Evolutionary conservation across 495 filamentous ascomycete genomes (phyloP), one percentile per base, ranked within the genome.

Genomic region (Amphirosellinia nigrospora): DNA sequence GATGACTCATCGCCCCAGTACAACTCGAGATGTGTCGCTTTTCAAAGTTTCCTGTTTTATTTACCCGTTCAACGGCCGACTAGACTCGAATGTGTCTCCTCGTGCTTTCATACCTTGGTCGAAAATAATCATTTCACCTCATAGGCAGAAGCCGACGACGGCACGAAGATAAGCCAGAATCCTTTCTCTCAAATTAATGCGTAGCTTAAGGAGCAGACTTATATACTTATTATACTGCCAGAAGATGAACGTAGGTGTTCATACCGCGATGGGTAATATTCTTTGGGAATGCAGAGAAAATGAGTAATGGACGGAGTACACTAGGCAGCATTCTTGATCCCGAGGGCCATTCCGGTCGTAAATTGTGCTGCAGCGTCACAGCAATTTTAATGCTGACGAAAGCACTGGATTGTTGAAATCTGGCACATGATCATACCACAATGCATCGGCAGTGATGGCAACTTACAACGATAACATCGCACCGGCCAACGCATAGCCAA

Each of bases 141-240:
- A 38, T 19, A 34, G 38, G 38, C 68, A 32, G 34, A 32, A 46
- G 16, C 73, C 73, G 69, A 75, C 2, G 30, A 19, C 21, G 55
- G 64, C 69, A 55, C 66, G 60, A 69, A 73, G 39, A 26, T 43
- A 71, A 73, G 66, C 64, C 64, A 45, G 65, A 67, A 64, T 65
- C 64, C 19, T 30, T 19, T 36, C 39, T 56, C 3, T 52, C 60
- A 39, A 48, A 28, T 39, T 28, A 11, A 28, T 53, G 34, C 19
- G 16, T 32, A 63, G 53, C n/a, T 53, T 28, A 34, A 4, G 38
- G 16, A 19, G 56, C 60, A 46, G 41, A 58, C 16, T 58, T 45
- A 61, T 70, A 63, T 41, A 63, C 58, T 23, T 23, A n/a, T n/a
- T n/a, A n/a, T 19, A 34, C 30, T 32, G 9, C 39, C 39, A 13